Conservation (phyloP, 306 rosid genomes). For the Mimosa bimucronata region DNA sequence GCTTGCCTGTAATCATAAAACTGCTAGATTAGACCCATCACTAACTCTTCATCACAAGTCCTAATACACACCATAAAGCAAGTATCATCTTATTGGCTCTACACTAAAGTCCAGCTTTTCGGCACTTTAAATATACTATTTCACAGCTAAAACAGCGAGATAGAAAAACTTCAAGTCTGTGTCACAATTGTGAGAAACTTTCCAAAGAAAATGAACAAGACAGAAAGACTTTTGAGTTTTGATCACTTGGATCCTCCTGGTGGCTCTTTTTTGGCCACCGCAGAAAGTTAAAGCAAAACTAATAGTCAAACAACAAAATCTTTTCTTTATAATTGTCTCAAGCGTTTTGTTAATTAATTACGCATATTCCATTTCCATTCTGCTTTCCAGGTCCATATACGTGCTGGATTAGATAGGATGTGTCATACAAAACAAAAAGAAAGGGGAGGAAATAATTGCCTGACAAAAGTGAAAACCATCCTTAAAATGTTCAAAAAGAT, state of each 20-base stretch:
- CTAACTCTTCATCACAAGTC: background rate
- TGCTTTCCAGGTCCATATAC: background rate
- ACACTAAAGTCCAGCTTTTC: conserved; percentile 36
- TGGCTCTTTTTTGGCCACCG: conserved; percentile 24
- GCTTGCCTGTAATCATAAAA: conserved; percentile 59
- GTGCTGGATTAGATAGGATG: background rate
- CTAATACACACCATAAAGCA: conserved; percentile 13
- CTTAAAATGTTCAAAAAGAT: background rate
- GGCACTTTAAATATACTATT: conserved; percentile 11
- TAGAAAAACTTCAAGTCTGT: no score
- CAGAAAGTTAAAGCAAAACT: conserved; percentile 3
- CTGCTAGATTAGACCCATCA: conserved; percentile 18
- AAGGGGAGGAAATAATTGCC: background rate
- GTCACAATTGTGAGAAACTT: conserved; percentile 16
- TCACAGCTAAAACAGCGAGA: background rate
- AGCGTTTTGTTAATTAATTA: conserved; percentile 3
- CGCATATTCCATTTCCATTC: conserved; percentile 30
- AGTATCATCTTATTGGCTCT: background rate
- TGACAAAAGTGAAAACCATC: background rate
- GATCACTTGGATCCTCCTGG: background rate
- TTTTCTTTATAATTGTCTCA: conserved; percentile 2
- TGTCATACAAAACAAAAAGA: background rate
- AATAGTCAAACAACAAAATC: conserved; percentile 34
- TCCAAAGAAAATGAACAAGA: conserved; percentile 1
- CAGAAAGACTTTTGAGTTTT: background rate